These are phyloP conservation scores for Suillus subluteus DNA, from an alignment of 768 basidiomycete species.

Conservation along the genomic window DNA sequence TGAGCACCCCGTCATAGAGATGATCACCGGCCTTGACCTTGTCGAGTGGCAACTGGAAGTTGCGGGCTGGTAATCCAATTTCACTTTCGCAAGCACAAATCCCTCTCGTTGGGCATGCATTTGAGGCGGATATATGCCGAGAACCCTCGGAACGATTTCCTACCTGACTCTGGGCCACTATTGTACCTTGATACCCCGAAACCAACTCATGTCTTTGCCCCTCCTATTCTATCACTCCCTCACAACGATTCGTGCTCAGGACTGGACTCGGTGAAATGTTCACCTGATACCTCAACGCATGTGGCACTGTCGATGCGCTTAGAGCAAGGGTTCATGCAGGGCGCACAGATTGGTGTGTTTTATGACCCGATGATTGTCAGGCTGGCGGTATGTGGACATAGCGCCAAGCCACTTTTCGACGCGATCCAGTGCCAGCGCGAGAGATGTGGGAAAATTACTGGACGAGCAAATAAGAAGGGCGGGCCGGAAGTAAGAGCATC, in stretches of 20 bases:
- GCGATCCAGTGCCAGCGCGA: too few relatives aligned
- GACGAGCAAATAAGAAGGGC: too few relatives aligned
- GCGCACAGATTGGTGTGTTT: constrained; percentile 81
- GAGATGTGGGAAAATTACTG: too few relatives aligned
- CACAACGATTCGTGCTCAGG: background rate
- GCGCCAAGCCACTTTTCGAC: too few relatives aligned
- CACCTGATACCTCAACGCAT: constrained; percentile 20
- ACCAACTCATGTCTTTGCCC: constrained; percentile 72
- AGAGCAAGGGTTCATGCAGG: constrained; percentile 86
- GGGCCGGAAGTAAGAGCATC: too few relatives aligned
- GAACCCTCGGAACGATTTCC: constrained; percentile 89
- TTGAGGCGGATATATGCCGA: constrained; percentile 97
- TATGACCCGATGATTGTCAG: constrained; percentile 95
- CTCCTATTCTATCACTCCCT: constrained; percentile 29
- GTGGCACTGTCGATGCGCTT: constrained; percentile 72
- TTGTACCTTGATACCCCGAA: constrained; percentile 80
- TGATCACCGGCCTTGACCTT: constrained; percentile 92
- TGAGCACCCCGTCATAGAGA: constrained; percentile 93
- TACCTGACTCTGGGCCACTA: constrained; percentile 87
- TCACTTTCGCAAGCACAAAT: constrained; percentile 78
- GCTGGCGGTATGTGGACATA: constrained; percentile 81
- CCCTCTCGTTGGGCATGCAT: constrained; percentile 89
- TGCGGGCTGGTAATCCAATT: constrained; percentile 82
- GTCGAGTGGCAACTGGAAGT: constrained; percentile 97
- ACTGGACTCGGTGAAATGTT: constrained; percentile 23